These are phyloP conservation scores for Diaporthe australafricana DNA, from an alignment of 2,329 filamentous ascomycete species.

Conservation along the genomic window DNA sequence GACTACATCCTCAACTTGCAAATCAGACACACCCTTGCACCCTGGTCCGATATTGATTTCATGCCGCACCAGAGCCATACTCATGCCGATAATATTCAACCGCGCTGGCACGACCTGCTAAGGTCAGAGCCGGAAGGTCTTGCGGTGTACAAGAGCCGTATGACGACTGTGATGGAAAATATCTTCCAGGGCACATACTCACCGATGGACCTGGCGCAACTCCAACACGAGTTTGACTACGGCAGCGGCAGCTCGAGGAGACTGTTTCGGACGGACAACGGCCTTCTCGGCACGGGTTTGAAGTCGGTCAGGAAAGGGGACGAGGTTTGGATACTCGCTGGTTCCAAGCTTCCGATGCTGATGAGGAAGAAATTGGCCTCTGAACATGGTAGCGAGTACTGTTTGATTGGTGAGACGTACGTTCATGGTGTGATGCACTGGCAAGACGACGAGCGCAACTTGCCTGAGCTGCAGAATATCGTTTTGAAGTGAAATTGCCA, in stretches of 20 bases:
- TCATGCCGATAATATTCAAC: background rate
- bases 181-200: slow-evolving; percentile 31
- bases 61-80: slow-evolving; percentile 31
- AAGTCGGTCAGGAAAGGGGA: slow-evolving; percentile 21
- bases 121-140: slow-evolving; percentile 27
- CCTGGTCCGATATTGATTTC: slow-evolving; percentile 27
- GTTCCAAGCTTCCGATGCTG: slow-evolving; percentile 23
- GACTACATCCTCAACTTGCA: slow-evolving; percentile 35
- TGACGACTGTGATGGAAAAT: slow-evolving; percentile 24
- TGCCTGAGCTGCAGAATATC: background rate
- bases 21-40: slow-evolving; percentile 32
- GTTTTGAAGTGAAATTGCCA: background rate
- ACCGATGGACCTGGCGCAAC: slow-evolving; percentile 31
- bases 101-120: slow-evolving; percentile 27
- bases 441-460: background rate
- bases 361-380: background rate
- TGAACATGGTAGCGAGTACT: background rate
- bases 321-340: slow-evolving; percentile 32
- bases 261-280: slow-evolving; percentile 26
- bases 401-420: slow-evolving; percentile 30
- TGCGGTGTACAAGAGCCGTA: slow-evolving; percentile 13
- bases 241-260: slow-evolving; percentile 28
- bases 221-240: slow-evolving; percentile 36
- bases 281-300: slow-evolving; percentile 30
- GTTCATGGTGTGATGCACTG: slow-evolving; percentile 33